Evolutionary conservation across 768 basidiomycete genomes (phyloP), one percentile per base, ranked within the genome.

Genomic region (Lactifluus piperatus): DNA sequence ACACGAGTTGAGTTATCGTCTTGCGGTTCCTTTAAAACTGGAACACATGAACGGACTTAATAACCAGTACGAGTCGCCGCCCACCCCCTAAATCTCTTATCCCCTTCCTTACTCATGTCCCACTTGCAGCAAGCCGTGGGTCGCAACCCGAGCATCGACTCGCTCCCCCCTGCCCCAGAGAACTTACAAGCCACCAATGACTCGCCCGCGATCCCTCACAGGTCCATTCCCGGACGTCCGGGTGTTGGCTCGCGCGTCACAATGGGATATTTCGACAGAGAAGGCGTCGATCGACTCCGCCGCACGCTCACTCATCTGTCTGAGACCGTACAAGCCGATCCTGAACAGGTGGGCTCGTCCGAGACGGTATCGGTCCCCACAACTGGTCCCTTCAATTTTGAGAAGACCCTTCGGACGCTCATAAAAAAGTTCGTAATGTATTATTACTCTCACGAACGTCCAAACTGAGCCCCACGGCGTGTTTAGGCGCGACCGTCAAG

Each of bases 231-330:
- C 5, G 16, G 6, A 2, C 29, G 20, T 18, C 7, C 20, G 10
- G 4, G 36, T 10, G 18, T 44, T 3, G 22, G 49, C 29, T 32
- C 36, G 13, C 72, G 66, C 56, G 76, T 80, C 3, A 68, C 72
- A 26, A 57, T 80, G 20, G 78, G 77, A 47, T 76, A 75, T 62
- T 84, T 85, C 64, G 82, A 85, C 67, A 81, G 77, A 1, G 64
- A 65, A 20, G 84, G 82, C 9, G 76, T 81, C 36, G 67, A 64
- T 3, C 63, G 72, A 46, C 72, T 83, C 5, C 70, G 70, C 11
- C 67, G 69, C 62, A 74, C 71, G 4, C 60, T 81, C 57, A 75
- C 68, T 24, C 69, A 62, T 11, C 1, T 63, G 5, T 57, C 59
- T 7, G 58, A 55, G 29, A 0, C 43, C 3, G 11, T 11, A 1